These are phyloP conservation scores for Hippophae rhamnoides DNA, from an alignment of 306 rosid species.

Conservation along the genomic window DNA sequence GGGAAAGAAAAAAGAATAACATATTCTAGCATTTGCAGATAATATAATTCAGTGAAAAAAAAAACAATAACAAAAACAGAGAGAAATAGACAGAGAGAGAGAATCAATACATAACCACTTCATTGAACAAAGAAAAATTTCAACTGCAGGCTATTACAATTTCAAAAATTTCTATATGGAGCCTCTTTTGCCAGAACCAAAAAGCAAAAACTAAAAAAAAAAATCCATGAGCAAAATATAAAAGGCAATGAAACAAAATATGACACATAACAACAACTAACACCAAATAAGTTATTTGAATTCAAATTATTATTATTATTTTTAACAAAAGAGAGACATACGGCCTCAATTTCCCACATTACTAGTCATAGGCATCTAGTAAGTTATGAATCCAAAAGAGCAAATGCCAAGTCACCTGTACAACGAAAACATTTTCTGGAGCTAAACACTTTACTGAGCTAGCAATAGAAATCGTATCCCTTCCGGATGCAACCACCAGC, in stretches of 20 bases:
- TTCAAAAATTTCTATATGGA: not conserved
- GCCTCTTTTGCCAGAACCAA: not conserved
- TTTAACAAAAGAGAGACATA: not conserved
- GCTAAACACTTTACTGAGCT: slow-evolving; percentile 76
- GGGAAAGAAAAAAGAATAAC: slow-evolving; percentile 13
- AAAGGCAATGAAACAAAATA: not conserved
- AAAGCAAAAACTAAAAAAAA: too few species aligned
- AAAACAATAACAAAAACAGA: not conserved
- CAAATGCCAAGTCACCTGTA: slow-evolving; percentile 53
- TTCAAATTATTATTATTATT: not conserved
- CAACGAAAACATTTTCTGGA: slow-evolving; percentile 81
- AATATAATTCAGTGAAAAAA: too few species aligned
- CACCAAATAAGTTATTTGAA: not conserved
- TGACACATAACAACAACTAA: not conserved
- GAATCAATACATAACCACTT: not conserved
- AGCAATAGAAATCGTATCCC: slow-evolving; percentile 75
- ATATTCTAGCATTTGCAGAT: slow-evolving; percentile 1
- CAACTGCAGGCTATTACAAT: not conserved
- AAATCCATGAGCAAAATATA: not conserved
- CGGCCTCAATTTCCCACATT: not conserved
- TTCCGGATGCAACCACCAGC: slow-evolving; percentile 82
- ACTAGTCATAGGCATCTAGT: not conserved
- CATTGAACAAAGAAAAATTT: not conserved
- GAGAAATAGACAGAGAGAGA: not conserved
- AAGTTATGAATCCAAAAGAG: not conserved